Percentiles rank a stretch among this genome's conserved stretches.
Conservation (phyloP, 257 asterid species). For the Ilex asprella region DNA sequence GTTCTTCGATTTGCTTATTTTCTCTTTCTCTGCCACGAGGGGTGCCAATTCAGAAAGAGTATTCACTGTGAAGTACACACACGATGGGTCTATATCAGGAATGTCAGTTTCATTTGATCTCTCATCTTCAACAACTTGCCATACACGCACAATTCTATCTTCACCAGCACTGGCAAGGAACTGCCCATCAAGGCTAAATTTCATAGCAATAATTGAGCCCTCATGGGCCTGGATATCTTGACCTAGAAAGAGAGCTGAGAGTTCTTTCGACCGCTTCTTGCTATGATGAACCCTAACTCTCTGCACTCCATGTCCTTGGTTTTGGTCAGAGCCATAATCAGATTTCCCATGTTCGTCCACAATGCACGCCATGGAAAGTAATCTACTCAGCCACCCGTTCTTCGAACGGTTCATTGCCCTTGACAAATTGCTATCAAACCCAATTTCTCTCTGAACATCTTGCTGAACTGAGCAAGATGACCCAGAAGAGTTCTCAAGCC, state of each 20-base stretch:
- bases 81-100: constrained; percentile 72
- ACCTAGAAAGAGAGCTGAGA: constrained; percentile 72
- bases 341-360: constrained; percentile 22
- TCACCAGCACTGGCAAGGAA: constrained; percentile 87
- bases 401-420: constrained; percentile 29
- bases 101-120: constrained; percentile 46
- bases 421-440: constrained; percentile 19
- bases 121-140: constrained; percentile 31
- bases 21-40: constrained; percentile 47
- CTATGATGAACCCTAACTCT: constrained; percentile 60
- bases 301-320: constrained; percentile 27
- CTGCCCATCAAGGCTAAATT: constrained; percentile 77
- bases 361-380: constrained; percentile 52
- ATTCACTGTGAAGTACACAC: constrained; percentile 69
- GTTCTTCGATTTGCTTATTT: constrained; percentile 27
- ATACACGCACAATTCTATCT: constrained; percentile 65
- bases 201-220: constrained; percentile 77
- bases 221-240: constrained; percentile 82
- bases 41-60: constrained; percentile 67
- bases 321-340: constrained; percentile 17
- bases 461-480: constrained; percentile 20
- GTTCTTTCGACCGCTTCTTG: constrained; percentile 55
- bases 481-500: constrained; percentile 17
- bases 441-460: constrained; percentile 20
- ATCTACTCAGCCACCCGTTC: constrained; percentile 43